These are phyloP conservation scores for Cornus kousa DNA, from an alignment of 148 eudicot species.

Conservation along the genomic window DNA sequence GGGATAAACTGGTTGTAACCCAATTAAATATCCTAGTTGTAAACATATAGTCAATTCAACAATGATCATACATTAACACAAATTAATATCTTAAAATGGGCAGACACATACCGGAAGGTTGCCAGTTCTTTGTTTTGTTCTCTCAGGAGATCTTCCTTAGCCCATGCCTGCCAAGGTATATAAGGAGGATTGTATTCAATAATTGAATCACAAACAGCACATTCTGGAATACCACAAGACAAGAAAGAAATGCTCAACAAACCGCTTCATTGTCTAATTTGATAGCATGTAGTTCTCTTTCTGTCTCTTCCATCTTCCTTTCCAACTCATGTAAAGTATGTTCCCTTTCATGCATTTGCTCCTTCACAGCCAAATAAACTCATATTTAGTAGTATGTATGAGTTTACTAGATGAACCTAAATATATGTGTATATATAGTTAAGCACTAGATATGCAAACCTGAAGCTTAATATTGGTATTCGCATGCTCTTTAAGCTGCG, in stretches of 20 bases:
- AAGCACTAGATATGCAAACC: constrained; percentile 35
- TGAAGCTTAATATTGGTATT: constrained; percentile 57
- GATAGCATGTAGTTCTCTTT: constrained; percentile 80
- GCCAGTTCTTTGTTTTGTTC: constrained; percentile 89
- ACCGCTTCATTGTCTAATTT: constrained; percentile 87
- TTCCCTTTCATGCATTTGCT: constrained; percentile 76
- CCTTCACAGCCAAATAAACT: constrained; percentile 43
- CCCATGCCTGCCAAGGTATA: constrained; percentile 74
- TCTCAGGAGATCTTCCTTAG: constrained; percentile 87
- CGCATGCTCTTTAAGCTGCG: constrained; percentile 61
- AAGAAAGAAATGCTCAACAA: constrained; percentile 16
- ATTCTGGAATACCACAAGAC: constrained; percentile 7
- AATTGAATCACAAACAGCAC: neutral
- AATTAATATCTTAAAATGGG: neutral
- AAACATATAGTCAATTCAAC: neutral
- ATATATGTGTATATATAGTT: neutral
- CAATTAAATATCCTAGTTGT: neutral
- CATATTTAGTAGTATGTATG: neutral
- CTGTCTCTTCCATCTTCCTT: constrained; percentile 77
- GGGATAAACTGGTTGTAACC: neutral
- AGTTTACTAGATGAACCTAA: neutral
- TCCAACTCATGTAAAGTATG: constrained; percentile 61
- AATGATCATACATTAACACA: neutral
- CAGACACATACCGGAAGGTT: constrained; percentile 57
- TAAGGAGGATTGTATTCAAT: neutral